Percentiles rank a stretch among this genome's conserved stretches.
phyloP scores from a whole-genome alignment of 225 moss, liverwort and hornwort species.

The Thuidium tamariscinum region DNA sequence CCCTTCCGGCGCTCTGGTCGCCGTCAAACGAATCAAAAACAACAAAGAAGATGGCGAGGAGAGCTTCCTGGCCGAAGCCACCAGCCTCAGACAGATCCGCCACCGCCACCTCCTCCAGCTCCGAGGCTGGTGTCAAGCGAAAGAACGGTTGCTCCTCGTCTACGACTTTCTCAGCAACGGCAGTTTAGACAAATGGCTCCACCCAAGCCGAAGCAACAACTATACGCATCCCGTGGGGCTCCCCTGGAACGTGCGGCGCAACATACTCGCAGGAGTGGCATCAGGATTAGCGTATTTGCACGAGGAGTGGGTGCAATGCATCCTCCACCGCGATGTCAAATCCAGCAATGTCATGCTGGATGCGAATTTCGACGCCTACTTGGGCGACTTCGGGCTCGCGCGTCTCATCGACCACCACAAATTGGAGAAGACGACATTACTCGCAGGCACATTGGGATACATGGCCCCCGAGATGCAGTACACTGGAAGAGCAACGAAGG shows the following conservation, averaged over 20 bases:
- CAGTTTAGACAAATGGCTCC: slow-evolving; percentile 32
- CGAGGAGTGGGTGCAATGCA: slow-evolving; percentile 28
- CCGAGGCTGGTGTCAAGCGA: slow-evolving; percentile 53
- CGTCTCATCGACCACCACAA: slow-evolving; percentile 25
- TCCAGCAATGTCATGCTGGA: slow-evolving; percentile 30
- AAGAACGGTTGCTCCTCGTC: slow-evolving; percentile 37
- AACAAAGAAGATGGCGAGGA: neutral
- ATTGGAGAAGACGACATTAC: slow-evolving; percentile 13
- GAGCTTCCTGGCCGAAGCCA: slow-evolving; percentile 46
- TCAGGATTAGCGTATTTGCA: slow-evolving; percentile 17
- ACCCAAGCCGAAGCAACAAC: neutral
- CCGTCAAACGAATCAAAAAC: slow-evolving; percentile 8
- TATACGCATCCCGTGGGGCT: neutral
- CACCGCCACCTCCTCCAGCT: slow-evolving; percentile 50
- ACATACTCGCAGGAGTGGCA: slow-evolving; percentile 13
- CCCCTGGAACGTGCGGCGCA: slow-evolving; percentile 1
- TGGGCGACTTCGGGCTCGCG: slow-evolving; percentile 29
- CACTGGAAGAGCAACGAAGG: slow-evolving; percentile 14
- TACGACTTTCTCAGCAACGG: slow-evolving; percentile 54
- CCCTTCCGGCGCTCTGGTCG: slow-evolving; percentile 1
- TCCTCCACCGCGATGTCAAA: slow-evolving; percentile 22
- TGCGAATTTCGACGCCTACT: slow-evolving; percentile 1
- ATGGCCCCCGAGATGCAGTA: slow-evolving; percentile 50
- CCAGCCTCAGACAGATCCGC: slow-evolving; percentile 32
- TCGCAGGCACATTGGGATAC: slow-evolving; percentile 36